These are phyloP conservation scores for Funneliformis mosseae DNA, from an alignment of 192 early-diverging fungal genomes.

Conservation along the genomic window DNA sequence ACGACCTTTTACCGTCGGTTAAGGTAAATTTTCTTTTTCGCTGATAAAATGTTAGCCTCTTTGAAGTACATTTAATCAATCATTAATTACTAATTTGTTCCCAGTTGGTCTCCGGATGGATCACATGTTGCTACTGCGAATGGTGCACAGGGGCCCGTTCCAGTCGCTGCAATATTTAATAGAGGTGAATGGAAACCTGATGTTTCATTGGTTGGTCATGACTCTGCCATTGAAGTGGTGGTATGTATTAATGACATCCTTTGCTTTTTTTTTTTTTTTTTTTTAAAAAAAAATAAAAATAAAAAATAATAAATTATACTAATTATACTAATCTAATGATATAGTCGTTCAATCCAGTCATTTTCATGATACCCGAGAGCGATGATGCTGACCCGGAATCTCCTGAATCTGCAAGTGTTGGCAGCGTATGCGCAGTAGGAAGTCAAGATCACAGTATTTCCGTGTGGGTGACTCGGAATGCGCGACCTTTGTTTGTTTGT, in stretches of 20 bases:
- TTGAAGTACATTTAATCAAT: neutral
- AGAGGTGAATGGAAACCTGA: conserved; percentile 79
- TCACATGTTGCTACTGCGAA: conserved; percentile 87
- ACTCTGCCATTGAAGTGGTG: conserved; percentile 84
- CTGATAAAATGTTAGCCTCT: neutral
- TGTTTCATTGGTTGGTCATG: conserved; percentile 86
- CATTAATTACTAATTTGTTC: neutral
- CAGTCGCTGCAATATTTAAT: conserved; percentile 78
- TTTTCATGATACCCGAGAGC: conserved; percentile 22
- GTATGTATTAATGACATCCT: conserved; percentile 41
- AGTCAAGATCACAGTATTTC: conserved; percentile 87
- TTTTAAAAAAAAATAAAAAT: neutral
- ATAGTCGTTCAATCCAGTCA: conserved; percentile 23
- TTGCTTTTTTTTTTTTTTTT: neutral
- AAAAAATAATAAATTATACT: neutral
- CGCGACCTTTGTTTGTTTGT: conserved; percentile 70
- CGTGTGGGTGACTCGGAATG: conserved; percentile 82
- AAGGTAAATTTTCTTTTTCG: conserved; percentile 49
- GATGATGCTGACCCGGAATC: conserved; percentile 38
- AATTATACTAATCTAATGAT: neutral
- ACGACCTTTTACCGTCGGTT: conserved; percentile 89
- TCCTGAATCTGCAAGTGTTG: conserved; percentile 36
- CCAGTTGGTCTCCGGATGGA: conserved; percentile 97
- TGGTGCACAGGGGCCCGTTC: conserved; percentile 78
- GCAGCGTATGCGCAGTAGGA: conserved; percentile 81